These are phyloP conservation scores for Porogramme epimiltina DNA, from an alignment of 1,284 basidiomycete species.

Conservation along the genomic window DNA sequence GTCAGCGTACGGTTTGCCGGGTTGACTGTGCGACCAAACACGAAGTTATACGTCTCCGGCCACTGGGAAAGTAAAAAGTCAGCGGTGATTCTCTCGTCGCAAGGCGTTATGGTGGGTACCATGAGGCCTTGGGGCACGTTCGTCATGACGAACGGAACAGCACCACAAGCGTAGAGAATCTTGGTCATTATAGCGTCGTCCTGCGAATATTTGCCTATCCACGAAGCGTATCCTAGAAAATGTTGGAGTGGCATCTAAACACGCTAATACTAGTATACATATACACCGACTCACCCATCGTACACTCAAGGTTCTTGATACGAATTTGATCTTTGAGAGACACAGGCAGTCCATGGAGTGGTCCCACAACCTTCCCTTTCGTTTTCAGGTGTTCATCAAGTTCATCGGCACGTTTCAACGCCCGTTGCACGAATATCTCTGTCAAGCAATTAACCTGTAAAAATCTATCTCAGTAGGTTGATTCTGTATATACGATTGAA, in stretches of 20 bases:
- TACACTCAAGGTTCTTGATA: constrained; percentile 59
- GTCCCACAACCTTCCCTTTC: constrained; percentile 45
- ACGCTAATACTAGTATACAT: no score
- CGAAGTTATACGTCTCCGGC: constrained; percentile 41
- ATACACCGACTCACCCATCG: constrained; percentile 46
- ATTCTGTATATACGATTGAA: no score
- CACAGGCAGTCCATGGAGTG: constrained; percentile 55
- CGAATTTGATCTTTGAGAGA: constrained; percentile 62
- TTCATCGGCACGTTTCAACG: constrained; percentile 44
- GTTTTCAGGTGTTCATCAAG: constrained; percentile 44
- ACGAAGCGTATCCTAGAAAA: constrained; percentile 31
- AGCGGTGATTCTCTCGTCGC: neutral
- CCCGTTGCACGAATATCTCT: constrained; percentile 50
- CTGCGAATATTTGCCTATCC: constrained; percentile 22
- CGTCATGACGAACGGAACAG: constrained; percentile 66
- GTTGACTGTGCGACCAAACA: constrained; percentile 53
- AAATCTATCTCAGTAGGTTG: no score
- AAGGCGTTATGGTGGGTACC: no score
- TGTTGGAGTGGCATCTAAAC: constrained; percentile 11
- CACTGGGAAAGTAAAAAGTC: constrained; percentile 28
- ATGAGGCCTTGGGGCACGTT: constrained; percentile 81
- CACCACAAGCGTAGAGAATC: constrained; percentile 38
- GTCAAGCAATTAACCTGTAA: constrained; percentile 50
- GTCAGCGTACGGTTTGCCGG: constrained; percentile 52
- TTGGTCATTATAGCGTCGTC: constrained; percentile 22